phyloP scores from a whole-genome alignment of 495 filamentous ascomycete genomes.

The Daldinia decipiens region DNA sequence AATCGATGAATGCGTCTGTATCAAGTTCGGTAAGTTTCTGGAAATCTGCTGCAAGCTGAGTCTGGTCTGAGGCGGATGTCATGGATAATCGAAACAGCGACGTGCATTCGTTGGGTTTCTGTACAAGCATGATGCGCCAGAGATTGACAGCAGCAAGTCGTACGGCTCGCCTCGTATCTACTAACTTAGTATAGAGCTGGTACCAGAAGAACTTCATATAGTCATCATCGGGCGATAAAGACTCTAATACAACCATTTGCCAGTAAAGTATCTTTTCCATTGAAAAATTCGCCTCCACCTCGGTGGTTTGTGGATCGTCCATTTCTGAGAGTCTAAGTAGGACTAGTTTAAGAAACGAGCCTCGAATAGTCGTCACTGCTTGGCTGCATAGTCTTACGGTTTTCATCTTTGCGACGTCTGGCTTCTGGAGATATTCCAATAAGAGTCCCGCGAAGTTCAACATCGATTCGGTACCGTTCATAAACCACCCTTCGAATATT shows the following conservation, averaged over 20 bases:
- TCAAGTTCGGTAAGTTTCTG: constrained; percentile 86
- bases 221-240: constrained; percentile 76
- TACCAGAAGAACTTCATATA: constrained; percentile 88
- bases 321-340: constrained; percentile 86
- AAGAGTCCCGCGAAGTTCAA: constrained; percentile 89
- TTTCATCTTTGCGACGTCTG: constrained; percentile 82
- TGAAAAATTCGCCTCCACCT: constrained; percentile 69
- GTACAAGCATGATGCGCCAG: constrained; percentile 90
- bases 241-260: constrained; percentile 88
- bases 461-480: constrained; percentile 80
- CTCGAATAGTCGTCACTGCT: constrained; percentile 75
- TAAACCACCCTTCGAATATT: constrained; percentile 95
- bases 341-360: constrained; percentile 77
- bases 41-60: constrained; percentile 79
- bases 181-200: constrained; percentile 83
- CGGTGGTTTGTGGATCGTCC: constrained; percentile 68
- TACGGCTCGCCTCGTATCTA: constrained; percentile 69
- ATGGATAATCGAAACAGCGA: constrained; percentile 75
- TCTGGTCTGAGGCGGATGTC: constrained; percentile 69
- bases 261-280: constrained; percentile 91
- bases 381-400: constrained; percentile 88
- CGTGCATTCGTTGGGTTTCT: constrained; percentile 87
- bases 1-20: constrained; percentile 82
- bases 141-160: constrained; percentile 83
- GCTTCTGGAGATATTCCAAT: constrained; percentile 87